A percentile compares a stretch with the other conserved stretches of the same genome.
These are phyloP conservation scores for Diophrys sp. DNA, from an alignment of 73 alveolate species.

Conservation along the genomic window DNA sequence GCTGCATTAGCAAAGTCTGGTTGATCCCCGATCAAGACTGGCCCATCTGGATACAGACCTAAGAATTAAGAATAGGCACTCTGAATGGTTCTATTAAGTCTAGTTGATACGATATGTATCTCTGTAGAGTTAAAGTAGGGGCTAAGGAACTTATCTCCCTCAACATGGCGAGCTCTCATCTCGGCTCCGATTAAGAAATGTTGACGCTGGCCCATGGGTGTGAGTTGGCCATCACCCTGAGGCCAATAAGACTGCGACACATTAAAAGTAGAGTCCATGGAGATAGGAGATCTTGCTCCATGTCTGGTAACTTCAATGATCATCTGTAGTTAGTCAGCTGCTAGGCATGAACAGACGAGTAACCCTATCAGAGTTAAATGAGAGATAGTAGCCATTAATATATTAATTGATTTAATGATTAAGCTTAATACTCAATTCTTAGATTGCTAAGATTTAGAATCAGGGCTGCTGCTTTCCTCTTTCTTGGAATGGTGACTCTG, in stretches of 20 bases:
- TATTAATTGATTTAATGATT: too few relatives aligned
- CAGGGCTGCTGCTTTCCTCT: too few relatives aligned
- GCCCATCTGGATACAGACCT: conserved; percentile 79
- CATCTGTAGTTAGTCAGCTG: conserved; percentile 6
- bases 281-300: conserved; percentile 51
- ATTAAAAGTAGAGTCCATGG: not conserved
- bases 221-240: conserved; percentile 13
- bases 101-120: conserved; percentile 71
- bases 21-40: not conserved
- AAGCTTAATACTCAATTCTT: too few relatives aligned
- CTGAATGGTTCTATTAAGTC: conserved; percentile 74
- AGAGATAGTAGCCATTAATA: too few relatives aligned
- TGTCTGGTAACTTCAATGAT: conserved; percentile 42
- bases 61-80: conserved; percentile 84
- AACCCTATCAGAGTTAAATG: too few relatives aligned
- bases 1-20: conserved; percentile 15
- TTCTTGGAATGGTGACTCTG: too few relatives aligned
- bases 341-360: too few relatives aligned
- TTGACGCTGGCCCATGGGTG: conserved; percentile 39
- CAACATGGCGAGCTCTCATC: conserved; percentile 70
- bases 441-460: too few relatives aligned
- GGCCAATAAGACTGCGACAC: conserved; percentile 4
- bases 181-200: conserved; percentile 75
- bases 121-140: conserved; percentile 75
- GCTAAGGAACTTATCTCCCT: conserved; percentile 50